A percentile compares a stretch with the other conserved stretches of the same genome.
phyloP scores from a whole-genome alignment of 805 yeast genomes.

The Dipodascopsis uninucleata region DNA sequence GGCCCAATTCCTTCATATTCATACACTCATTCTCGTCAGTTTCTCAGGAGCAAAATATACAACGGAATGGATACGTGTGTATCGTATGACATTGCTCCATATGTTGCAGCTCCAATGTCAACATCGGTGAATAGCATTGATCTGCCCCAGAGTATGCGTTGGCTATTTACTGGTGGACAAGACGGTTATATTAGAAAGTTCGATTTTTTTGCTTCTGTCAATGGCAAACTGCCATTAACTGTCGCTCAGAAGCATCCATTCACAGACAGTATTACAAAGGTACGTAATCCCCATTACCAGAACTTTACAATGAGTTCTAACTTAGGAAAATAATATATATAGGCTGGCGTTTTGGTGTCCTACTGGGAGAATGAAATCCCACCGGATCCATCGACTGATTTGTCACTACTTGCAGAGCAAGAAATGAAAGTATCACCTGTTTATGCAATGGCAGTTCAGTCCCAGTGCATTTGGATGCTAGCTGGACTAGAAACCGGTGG shows the following conservation, averaged over 20 bases:
- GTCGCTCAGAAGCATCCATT: slow-evolving; percentile 87
- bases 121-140: slow-evolving; percentile 74
- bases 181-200: slow-evolving; percentile 91
- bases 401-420: slow-evolving; percentile 10
- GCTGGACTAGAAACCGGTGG: slow-evolving; percentile 84
- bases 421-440: slow-evolving; percentile 65
- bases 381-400: slow-evolving; percentile 12
- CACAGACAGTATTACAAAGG: slow-evolving; percentile 74
- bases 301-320: too few relatives aligned
- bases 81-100: slow-evolving; percentile 70
- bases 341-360: slow-evolving; percentile 72
- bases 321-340: neutral
- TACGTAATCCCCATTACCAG: too few relatives aligned
- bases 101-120: slow-evolving; percentile 82
- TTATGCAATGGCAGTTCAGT: slow-evolving; percentile 78
- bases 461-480: slow-evolving; percentile 76
- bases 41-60: slow-evolving; percentile 29
- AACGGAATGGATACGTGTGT: slow-evolving; percentile 51
- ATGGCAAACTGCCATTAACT: slow-evolving; percentile 81
- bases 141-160: slow-evolving; percentile 73
- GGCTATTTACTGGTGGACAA: slow-evolving; percentile 91
- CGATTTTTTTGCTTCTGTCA: slow-evolving; percentile 79
- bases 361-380: slow-evolving; percentile 99
- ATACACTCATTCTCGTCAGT: slow-evolving; percentile 26
- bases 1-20: slow-evolving; percentile 30